Conservation (phyloP, 345 rosid species). For the Gossypium ekmanianum region DNA sequence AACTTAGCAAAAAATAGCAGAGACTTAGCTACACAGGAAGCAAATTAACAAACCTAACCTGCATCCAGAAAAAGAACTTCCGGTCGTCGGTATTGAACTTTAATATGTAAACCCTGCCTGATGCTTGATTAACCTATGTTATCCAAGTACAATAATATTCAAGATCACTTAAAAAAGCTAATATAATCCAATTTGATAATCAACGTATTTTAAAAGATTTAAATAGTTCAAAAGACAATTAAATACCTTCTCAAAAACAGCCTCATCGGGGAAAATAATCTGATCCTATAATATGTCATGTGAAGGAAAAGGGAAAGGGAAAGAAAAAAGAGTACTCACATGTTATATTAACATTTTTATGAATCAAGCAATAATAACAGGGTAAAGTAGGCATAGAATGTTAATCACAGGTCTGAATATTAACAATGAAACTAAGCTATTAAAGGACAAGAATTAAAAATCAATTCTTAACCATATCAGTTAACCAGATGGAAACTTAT, state of each 20-base stretch:
- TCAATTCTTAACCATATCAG: background rate
- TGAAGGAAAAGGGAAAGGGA: slow-evolving; percentile 43
- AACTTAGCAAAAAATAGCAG: slow-evolving; percentile 4
- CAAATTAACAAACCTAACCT: slow-evolving; percentile 39
- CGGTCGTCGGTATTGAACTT: slow-evolving; percentile 85
- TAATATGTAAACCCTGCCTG: slow-evolving; percentile 82
- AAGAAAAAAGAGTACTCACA: background rate
- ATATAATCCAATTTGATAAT: background rate
- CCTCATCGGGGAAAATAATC: slow-evolving; percentile 90
- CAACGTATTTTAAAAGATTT: background rate
- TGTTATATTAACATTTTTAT: slow-evolving; percentile 1
- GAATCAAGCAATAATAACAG: background rate
- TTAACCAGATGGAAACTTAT: background rate
- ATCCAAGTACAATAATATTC: slow-evolving; percentile 5
- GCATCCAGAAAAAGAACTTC: slow-evolving; percentile 94
- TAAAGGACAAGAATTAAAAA: too few species aligned
- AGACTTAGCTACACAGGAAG: slow-evolving; percentile 4
- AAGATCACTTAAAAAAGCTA: slow-evolving; percentile 4
- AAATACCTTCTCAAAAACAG: slow-evolving; percentile 86
- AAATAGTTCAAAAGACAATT: background rate
- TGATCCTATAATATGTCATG: slow-evolving; percentile 59
- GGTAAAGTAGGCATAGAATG: background rate
- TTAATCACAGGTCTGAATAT: too few species aligned
- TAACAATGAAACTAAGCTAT: too few species aligned
- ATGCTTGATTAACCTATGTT: slow-evolving; percentile 76